Evolutionary conservation across 805 yeast species (phyloP), one percentile per base, ranked within the genome.

Genomic region (Candida namnaoensis): DNA sequence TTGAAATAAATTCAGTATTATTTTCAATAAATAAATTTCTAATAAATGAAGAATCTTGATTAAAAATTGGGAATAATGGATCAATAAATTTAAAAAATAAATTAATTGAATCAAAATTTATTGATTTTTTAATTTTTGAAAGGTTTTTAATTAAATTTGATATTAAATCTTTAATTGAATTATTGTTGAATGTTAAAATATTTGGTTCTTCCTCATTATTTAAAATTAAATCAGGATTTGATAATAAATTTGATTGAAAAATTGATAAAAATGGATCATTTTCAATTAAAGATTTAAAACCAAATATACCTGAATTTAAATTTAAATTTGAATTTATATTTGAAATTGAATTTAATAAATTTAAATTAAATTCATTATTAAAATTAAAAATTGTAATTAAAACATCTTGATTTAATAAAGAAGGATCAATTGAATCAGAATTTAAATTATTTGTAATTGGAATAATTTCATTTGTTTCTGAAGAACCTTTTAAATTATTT

Each of bases 231-330:
- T 26, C 8, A 8, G 8, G 8, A 26, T 26, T 26, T 26, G 28
- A 26, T 7, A 8, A 6, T 26, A 26, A 26, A 7, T 7, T 7
- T 7, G 8, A 26, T 26, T 26, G 6, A 26, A 26, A 26, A 8
- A 7, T 26, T 34, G 51, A 41, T 30, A 42, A 41, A 33, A 47
- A 42, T 3, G 32, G 34, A 39, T 56, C 60, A 37, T 46, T 54
- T 34, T 51, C 49, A 5, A 44, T 38, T 13, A 48, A 14, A 1
- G 52, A 35, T 4, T 41, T 42, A 6, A 39, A 32, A n/a, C 46
- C 52, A 40, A 54, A 54, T 27, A 56, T 25, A 2, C 60, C 58
- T 19, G 42, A 41, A 19, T 51, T 47, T 23, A 49, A 25, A 10
- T 40, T 37, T 32, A 51, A 35, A 26, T n/a, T n/a, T n/a, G 37